Base-by-base conservation (phyloP, 768 basidiomycete genomes). In the Suillus subalutaceus region DNA sequence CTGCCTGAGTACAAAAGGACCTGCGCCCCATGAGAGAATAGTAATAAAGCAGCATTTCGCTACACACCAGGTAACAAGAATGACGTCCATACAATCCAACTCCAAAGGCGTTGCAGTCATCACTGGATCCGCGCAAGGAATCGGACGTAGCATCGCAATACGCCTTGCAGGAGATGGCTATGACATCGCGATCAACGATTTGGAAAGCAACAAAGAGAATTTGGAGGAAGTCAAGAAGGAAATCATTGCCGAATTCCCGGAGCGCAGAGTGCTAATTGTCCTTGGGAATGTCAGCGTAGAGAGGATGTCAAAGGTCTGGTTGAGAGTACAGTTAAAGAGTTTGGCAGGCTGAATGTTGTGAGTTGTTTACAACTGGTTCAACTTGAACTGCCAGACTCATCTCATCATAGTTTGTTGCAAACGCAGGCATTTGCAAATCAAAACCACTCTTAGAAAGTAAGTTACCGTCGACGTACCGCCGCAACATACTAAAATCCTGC, bases 311-410 rank as follows among this genome's bases (percentile, higher is more conserved):
- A 74, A 62, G 68, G 58, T n/a, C 73, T 80, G 70, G 63, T 79
- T 26, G 68, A 75, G 12, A 65, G 46, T n/a, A 50, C 66, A 4
- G 74, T 77, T 1, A 62, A 70, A 55, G 55, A 68, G 2, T 64
- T 78, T 35, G 79, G 75, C n/a, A 65, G 70, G 13, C 67, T 81
- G 15, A 74, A 80, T 38, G 79, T 81, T 63, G 81, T 80, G 62
- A 63, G 74, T 68, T 65, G 41, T 65, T 40, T 41, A 38, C 41
- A 1, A 10, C n/a, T 40, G 7, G 4, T 53, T 10, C 53, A 53
- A 32, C 18, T 20, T 26, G 26, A 13, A 23, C 52, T 30, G 4
- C 52, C 16, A 30, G 32, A 18, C 15, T 32, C 8, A 52, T 60
- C 40, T 46, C 18, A 41, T 5, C 10, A 2, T 40, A 61, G 66